Conservation (phyloP, 306 rosid genomes). For the Lathyrus aphaca region DNA sequence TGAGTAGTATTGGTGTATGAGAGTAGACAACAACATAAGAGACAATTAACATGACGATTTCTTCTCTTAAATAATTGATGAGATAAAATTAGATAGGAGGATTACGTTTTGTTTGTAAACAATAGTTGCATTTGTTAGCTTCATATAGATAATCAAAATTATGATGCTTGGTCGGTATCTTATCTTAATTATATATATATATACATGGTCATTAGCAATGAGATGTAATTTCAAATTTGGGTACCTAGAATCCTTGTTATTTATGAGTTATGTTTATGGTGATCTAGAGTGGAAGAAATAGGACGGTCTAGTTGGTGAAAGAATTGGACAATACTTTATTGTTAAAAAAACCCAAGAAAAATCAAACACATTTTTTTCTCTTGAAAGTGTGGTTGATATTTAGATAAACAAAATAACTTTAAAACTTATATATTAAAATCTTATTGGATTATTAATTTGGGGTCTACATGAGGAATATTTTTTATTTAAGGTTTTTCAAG, state of each 20-base stretch:
- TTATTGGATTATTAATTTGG: no score
- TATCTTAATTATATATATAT: conserved; percentile 35
- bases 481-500: no score
- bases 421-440: no score
- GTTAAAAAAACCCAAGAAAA: no score
- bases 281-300: no score
- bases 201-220: conserved; percentile 32
- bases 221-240: conserved; percentile 5
- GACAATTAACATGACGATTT: conserved; percentile 9
- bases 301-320: no score
- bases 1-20: conserved; percentile 23
- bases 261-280: background rate
- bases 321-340: no score
- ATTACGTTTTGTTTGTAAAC: conserved; percentile 48
- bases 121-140: conserved; percentile 42
- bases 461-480: no score
- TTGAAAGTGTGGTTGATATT: no score
- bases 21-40: conserved; percentile 35
- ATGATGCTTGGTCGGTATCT: conserved; percentile 63
- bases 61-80: conserved; percentile 1
- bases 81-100: conserved; percentile 33
- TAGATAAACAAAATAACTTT: no score
- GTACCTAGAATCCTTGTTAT: background rate
- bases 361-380: no score
- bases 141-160: conserved; percentile 42